Evolutionary conservation across 2,329 filamentous ascomycete species (phyloP), one percentile per base, ranked within the genome.

Genomic region (Clonostachys sp.): DNA sequence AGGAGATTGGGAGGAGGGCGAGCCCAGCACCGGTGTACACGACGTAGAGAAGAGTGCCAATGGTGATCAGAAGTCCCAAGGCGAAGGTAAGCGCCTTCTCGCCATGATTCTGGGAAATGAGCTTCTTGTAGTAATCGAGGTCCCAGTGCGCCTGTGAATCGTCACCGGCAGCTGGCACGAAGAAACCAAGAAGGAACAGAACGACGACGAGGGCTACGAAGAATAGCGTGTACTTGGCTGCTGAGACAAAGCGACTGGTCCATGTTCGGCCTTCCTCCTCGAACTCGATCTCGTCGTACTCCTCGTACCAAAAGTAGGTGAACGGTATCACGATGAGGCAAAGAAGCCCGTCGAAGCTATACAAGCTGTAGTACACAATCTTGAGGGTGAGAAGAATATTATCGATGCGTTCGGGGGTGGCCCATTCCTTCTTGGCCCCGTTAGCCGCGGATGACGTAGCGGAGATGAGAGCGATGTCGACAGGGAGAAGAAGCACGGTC

Each of bases 301-400:
- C 94, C 65, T 99, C 94, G 61, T 95, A 94, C 83, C 87, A 96
- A 65, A 99, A 99, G 72, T 99, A 99, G 43, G 91, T 87, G 62
- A 99, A 99, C 0, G 94, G 94, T 17, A 97, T 87, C 41, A 96
- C 80, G 16, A 97, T 65, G 42, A 99, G 75, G 61, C 94, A 99
- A 12, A 99, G 80, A 6, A 96, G 64, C 1, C 91, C 89, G 65
- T 99, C 94, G 55, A 96, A 73, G 57, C 89, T 94, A 72, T 97
- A 99, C 1, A 99, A 78, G 1, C 84, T 78, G 67, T 97, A 97
- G 71, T 99, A 99, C 48, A 96, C 87, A 49, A 95, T 79, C 64
- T 89, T 89, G 53, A 99, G 77, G 0, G 89, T 90, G 52, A 83
- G 77, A 14, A 92, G 74, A 47, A 97, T 95, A 52, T 81, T 78